Conservation (phyloP, 2,329 filamentous ascomycete species). For the Alternaria solani region DNA sequence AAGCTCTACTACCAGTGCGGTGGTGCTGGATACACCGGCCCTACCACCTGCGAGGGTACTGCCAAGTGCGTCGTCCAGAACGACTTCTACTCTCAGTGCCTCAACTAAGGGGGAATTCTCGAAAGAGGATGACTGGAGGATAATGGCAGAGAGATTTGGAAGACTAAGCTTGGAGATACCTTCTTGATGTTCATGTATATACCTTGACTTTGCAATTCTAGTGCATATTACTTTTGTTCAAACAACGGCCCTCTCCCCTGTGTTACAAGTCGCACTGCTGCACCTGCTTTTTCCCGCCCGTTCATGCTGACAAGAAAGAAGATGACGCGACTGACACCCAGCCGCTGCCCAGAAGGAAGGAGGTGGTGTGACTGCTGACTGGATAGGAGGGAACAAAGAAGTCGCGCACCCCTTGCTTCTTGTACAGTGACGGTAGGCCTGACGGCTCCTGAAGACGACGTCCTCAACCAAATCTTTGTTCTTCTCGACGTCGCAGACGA, state of each 20-base stretch:
- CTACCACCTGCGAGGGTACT: constrained; percentile 49
- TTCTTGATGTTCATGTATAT: constrained; percentile 20
- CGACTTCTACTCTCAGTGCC: constrained; percentile 55
- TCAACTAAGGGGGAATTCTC: constrained; percentile 1
- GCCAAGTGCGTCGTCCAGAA: constrained; percentile 48
- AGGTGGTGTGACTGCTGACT: neutral
- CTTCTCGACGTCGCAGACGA: neutral
- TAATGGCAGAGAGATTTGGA: neutral
- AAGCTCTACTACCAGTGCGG: constrained; percentile 36
- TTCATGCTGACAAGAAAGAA: neutral
- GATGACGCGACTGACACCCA: neutral
- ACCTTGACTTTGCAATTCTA: constrained; percentile 10
- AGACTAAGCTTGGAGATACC: neutral
- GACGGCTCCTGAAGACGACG: neutral
- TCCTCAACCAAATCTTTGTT: neutral
- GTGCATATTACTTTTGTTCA: constrained; percentile 6
- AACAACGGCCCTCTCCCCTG: neutral
- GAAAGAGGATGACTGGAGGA: neutral
- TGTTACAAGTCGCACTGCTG: neutral
- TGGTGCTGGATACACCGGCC: constrained; percentile 51
- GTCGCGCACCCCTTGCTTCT: neutral
- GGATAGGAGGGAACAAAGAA: constrained; percentile 1
- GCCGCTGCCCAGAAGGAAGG: constrained; percentile 1
- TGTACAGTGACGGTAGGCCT: neutral
- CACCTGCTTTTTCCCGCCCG: neutral